These are phyloP conservation scores for Gloeostereum incarnatum DNA, from an alignment of 768 basidiomycete species.

Conservation along the genomic window DNA sequence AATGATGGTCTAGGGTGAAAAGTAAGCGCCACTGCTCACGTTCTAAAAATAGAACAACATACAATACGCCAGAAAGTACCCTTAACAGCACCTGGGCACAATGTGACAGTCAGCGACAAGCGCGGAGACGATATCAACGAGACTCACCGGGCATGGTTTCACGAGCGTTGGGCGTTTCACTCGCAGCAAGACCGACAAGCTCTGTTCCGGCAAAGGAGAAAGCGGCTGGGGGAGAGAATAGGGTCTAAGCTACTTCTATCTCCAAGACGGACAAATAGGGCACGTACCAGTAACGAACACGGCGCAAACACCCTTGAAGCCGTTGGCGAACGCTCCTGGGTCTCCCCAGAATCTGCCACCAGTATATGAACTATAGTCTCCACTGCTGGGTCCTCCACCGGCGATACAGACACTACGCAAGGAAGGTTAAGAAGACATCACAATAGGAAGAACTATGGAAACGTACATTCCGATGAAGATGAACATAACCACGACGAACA, in stretches of 20 bases:
- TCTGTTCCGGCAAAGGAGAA: conserved; percentile 43
- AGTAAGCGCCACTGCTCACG: too few species aligned
- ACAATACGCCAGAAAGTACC: conserved; percentile 41
- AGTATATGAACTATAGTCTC: conserved; percentile 24
- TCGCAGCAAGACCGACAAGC: conserved; percentile 34
- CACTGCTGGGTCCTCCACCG: conserved; percentile 29
- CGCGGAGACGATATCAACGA: not conserved
- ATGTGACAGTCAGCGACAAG: not conserved
- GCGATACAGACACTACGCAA: conserved; percentile 21
- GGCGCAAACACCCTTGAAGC: conserved; percentile 35
- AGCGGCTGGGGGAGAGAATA: too few species aligned
- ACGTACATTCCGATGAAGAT: conserved; percentile 34
- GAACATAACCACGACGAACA: conserved; percentile 35
- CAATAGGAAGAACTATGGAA: not conserved
- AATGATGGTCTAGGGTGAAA: conserved; percentile 36
- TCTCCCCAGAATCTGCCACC: conserved; percentile 28
- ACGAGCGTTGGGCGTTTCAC: conserved; percentile 36
- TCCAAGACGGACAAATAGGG: conserved; percentile 5
- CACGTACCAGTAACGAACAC: conserved; percentile 32
- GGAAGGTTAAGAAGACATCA: not conserved
- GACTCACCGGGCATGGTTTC: conserved; percentile 24
- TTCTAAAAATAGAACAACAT: too few species aligned
- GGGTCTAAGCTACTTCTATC: too few species aligned
- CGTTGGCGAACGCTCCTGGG: conserved; percentile 33
- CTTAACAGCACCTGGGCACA: conserved; percentile 25